Percentiles rank a stretch among this genome's conserved stretches.
Evolutionary conservation across 495 filamentous ascomycete genomes (phyloP).

Genomic region (Hyaloscypha finlandica): DNA sequence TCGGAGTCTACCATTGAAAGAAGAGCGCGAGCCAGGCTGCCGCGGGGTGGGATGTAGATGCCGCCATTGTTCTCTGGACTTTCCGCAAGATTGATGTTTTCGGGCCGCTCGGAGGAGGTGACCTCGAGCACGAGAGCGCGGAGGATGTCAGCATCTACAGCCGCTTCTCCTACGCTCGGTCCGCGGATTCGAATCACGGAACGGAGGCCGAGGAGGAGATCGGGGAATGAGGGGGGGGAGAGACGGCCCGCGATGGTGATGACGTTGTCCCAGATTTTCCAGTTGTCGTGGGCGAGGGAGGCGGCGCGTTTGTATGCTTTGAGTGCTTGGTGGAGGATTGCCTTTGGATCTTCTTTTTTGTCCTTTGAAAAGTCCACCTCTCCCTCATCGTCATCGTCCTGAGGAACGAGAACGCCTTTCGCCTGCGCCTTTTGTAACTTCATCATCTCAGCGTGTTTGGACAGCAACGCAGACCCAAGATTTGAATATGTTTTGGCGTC

Average conservation of each 20-base stretch:
- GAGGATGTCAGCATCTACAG: conserved; percentile 74
- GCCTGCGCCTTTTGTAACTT: conserved; percentile 41
- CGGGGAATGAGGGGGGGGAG: conserved; percentile 69
- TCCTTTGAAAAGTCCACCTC: conserved; percentile 31
- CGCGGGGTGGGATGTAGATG: conserved; percentile 48
- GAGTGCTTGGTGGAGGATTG: conserved; percentile 72
- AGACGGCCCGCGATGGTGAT: conserved; percentile 80
- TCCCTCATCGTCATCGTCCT: conserved; percentile 33
- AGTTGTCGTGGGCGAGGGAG: conserved; percentile 75
- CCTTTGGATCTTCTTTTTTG: conserved; percentile 48
- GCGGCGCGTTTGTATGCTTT: conserved; percentile 83
- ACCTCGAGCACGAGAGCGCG: conserved; percentile 70
- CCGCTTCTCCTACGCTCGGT: conserved; percentile 66
- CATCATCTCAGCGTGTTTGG: conserved; percentile 40
- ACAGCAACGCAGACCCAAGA: conserved; percentile 77
- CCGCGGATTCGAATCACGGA: conserved; percentile 76
- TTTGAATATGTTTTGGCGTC: conserved; percentile 96
- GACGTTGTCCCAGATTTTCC: conserved; percentile 94
- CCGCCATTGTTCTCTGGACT: conserved; percentile 35
- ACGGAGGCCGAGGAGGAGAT: conserved; percentile 71
- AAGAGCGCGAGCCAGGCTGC: conserved; percentile 54
- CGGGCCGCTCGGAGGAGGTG: conserved; percentile 40
- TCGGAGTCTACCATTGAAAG: conserved; percentile 69
- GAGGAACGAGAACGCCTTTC: conserved; percentile 30
- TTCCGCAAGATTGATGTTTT: conserved; percentile 30